These are phyloP conservation scores for Smittium mucronatum DNA, from an alignment of 371 early-diverging fungal genomes.

Conservation along the genomic window DNA sequence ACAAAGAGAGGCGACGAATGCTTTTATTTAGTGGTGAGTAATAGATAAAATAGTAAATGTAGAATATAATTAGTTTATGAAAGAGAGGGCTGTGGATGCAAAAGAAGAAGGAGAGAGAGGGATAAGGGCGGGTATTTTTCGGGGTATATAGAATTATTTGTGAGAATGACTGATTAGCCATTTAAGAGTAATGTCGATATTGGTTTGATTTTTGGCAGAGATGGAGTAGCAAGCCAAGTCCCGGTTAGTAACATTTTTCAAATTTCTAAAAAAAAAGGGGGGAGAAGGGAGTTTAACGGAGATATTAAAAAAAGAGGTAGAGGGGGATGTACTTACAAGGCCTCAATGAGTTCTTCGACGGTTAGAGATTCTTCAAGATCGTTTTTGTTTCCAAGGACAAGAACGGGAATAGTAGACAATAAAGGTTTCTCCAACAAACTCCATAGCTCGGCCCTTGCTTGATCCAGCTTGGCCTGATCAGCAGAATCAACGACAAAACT, in stretches of 20 bases:
- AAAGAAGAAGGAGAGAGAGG: neutral
- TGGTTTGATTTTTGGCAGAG: conserved; percentile 93
- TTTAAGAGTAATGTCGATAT: conserved; percentile 91
- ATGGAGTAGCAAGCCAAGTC: conserved; percentile 98
- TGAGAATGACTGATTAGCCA: conserved; percentile 84
- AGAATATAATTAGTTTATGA: neutral
- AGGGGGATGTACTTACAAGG: too few species aligned
- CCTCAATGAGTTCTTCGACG: conserved; percentile 85
- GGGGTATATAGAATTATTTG: neutral
- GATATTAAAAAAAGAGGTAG: too few species aligned
- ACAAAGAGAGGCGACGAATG: neutral
- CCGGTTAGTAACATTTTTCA: conserved; percentile 81
- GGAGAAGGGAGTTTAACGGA: too few species aligned
- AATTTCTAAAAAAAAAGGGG: conserved; percentile 41
- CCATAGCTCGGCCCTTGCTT: conserved; percentile 83
- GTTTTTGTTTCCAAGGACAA: conserved; percentile 98
- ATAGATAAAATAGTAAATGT: neutral
- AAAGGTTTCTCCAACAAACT: conserved; percentile 81
- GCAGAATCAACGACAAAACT: conserved; percentile 89
- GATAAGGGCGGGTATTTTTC: neutral
- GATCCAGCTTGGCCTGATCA: conserved; percentile 80
- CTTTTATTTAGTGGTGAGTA: neutral
- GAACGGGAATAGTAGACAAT: conserved; percentile 81
- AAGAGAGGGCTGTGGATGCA: neutral
- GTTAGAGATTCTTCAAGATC: conserved; percentile 83